These are phyloP conservation scores for Arachis stenosperma DNA, from an alignment of 306 rosid species.

Conservation along the genomic window DNA sequence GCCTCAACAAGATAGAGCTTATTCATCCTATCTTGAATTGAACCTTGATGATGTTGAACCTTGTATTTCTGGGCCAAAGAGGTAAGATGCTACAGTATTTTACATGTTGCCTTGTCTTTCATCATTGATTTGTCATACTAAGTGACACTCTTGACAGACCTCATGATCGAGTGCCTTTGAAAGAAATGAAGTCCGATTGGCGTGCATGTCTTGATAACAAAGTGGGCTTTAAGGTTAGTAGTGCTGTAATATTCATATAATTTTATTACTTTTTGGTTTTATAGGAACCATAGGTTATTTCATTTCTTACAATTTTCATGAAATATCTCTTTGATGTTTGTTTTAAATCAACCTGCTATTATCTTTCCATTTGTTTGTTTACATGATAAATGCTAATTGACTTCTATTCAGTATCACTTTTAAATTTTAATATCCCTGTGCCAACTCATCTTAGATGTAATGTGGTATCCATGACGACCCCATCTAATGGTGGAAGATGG, in stretches of 20 bases:
- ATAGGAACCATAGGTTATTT: constrained; percentile 2
- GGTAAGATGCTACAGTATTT: constrained; percentile 45
- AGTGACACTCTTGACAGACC: constrained; percentile 57
- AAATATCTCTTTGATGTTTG: constrained; percentile 19
- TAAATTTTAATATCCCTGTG: too few relatives aligned
- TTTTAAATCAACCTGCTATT: neutral
- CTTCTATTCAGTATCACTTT: constrained; percentile 17
- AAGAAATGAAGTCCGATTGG: constrained; percentile 94
- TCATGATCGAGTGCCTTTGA: constrained; percentile 89
- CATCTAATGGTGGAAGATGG: too few relatives aligned
- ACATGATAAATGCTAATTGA: constrained; percentile 12
- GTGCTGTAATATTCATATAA: constrained; percentile 1
- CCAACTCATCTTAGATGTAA: too few relatives aligned
- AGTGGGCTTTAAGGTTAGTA: constrained; percentile 96
- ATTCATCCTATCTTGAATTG: constrained; percentile 83
- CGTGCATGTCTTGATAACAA: constrained; percentile 91
- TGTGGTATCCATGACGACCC: too few relatives aligned
- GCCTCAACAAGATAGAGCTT: constrained; percentile 84
- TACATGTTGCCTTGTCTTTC: constrained; percentile 7
- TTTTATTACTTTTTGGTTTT: constrained; percentile 10
- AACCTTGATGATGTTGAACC: constrained; percentile 77
- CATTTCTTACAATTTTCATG: neutral
- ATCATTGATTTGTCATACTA: constrained; percentile 29
- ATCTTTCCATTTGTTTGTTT: constrained; percentile 12
- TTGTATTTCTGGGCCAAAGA: constrained; percentile 87